Conservation (phyloP, 108 stramenopile genomes). For the Discostella stelligeroides region DNA sequence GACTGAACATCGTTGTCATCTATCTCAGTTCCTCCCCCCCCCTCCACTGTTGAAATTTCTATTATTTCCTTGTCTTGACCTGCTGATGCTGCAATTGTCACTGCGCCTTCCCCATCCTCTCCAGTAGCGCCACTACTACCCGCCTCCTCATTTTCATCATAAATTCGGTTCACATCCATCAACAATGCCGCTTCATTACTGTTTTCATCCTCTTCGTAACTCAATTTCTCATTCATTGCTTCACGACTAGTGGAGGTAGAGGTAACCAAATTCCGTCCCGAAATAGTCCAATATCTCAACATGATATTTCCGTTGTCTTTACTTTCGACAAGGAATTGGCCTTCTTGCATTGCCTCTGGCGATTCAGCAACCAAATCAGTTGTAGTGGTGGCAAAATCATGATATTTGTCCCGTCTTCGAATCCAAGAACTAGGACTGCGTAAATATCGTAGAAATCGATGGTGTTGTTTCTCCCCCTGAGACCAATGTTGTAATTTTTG, state of each 20-base stretch:
- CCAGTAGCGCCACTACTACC: background rate
- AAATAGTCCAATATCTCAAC: slow-evolving; percentile 37
- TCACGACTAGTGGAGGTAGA: background rate
- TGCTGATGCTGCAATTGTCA: background rate
- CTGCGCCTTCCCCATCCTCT: background rate
- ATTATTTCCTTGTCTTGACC: no score
- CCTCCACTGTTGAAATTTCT: no score
- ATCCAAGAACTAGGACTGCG: background rate
- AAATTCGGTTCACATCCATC: background rate
- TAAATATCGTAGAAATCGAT: slow-evolving; percentile 7
- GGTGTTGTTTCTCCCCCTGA: background rate
- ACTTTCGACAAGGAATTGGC: background rate
- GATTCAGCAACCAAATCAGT: no score
- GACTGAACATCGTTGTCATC: background rate
- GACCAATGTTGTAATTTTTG: background rate
- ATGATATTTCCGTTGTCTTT: background rate
- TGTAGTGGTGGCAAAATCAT: no score
- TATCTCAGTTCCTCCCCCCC: background rate
- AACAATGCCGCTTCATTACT: background rate
- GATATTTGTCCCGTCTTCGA: background rate
- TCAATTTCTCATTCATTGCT: background rate
- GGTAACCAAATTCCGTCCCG: slow-evolving; percentile 38
- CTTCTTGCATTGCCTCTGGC: slow-evolving; percentile 6
- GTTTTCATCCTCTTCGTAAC: background rate
- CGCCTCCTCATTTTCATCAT: slow-evolving; percentile 2